These are phyloP conservation scores for Penicillium ochrochloron DNA, from an alignment of 495 filamentous ascomycete species.

Conservation along the genomic window DNA sequence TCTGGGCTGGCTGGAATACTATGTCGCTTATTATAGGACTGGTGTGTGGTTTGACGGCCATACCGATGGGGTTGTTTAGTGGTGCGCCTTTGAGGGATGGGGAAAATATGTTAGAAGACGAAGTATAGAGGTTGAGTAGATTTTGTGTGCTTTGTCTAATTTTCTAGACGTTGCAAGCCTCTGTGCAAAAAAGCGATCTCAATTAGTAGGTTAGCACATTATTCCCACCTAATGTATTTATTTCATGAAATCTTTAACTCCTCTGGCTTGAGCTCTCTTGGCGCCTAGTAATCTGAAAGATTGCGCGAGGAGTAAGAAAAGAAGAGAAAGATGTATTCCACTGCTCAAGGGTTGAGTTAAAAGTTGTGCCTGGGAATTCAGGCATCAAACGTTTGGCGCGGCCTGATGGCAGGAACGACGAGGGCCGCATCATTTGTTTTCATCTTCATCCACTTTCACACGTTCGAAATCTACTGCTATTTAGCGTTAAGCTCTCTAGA, in stretches of 20 bases:
- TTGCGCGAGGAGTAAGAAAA: neutral
- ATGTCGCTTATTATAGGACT: slow-evolving; percentile 46
- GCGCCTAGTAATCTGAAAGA: too few relatives aligned
- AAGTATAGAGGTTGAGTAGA: neutral
- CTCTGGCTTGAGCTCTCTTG: neutral
- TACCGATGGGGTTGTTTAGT: slow-evolving; percentile 21
- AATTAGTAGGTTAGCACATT: too few relatives aligned
- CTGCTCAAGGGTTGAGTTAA: too few relatives aligned
- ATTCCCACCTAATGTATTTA: too few relatives aligned
- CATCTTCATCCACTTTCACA: neutral
- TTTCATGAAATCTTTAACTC: neutral
- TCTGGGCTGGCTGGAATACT: slow-evolving; percentile 42
- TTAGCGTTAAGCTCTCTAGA: neutral
- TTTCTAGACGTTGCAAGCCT: neutral
- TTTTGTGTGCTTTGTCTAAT: neutral
- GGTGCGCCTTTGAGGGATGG: neutral
- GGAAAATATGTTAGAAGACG: neutral
- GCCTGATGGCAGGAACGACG: neutral
- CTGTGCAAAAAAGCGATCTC: neutral
- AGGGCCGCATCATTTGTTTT: neutral
- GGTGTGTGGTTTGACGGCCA: slow-evolving; percentile 32
- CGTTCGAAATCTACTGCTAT: neutral
- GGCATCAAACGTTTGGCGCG: neutral
- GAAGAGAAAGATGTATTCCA: too few relatives aligned
- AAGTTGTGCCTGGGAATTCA: neutral